Percentiles rank a stretch among this genome's conserved stretches.
These are phyloP conservation scores for Dendrostoma leiphaemia DNA, from an alignment of 2,329 filamentous ascomycete genomes.

Conservation along the genomic window DNA sequence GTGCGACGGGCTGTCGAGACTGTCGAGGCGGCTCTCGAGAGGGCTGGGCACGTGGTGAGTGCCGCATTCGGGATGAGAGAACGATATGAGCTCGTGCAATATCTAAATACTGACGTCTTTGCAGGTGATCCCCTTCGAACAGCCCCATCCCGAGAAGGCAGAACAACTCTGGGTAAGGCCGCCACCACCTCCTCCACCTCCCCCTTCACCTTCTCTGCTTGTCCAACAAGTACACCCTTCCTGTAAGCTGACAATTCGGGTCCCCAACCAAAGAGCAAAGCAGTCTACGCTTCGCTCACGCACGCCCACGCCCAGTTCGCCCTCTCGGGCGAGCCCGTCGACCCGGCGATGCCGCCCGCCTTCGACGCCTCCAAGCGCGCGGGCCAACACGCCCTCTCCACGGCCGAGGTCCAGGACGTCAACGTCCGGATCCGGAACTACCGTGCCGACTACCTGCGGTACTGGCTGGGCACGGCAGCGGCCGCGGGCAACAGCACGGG, in stretches of 20 bases:
- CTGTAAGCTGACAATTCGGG: too few species aligned
- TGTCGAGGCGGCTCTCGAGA: background rate
- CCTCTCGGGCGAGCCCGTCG: conserved; percentile 3
- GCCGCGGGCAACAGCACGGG: background rate
- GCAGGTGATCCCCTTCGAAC: too few species aligned
- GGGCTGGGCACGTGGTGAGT: background rate
- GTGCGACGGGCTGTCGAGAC: conserved; percentile 1
- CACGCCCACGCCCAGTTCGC: conserved; percentile 6
- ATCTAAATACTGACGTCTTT: too few species aligned
- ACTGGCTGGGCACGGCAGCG: background rate
- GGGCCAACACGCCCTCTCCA: background rate
- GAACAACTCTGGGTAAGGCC: too few species aligned
- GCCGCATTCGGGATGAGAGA: too few species aligned
- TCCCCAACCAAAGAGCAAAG: too few species aligned
- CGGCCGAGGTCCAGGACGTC: background rate
- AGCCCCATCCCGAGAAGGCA: too few species aligned
- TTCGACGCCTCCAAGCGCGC: background rate
- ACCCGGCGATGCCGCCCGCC: background rate
- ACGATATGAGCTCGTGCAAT: too few species aligned
- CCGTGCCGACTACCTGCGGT: background rate
- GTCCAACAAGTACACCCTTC: too few species aligned
- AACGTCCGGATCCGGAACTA: background rate
- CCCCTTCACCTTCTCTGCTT: too few species aligned
- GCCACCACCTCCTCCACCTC: too few species aligned
- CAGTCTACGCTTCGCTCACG: background rate